phyloP scores from a whole-genome alignment of 768 basidiomycete species.

The Pholiota microspora region DNA sequence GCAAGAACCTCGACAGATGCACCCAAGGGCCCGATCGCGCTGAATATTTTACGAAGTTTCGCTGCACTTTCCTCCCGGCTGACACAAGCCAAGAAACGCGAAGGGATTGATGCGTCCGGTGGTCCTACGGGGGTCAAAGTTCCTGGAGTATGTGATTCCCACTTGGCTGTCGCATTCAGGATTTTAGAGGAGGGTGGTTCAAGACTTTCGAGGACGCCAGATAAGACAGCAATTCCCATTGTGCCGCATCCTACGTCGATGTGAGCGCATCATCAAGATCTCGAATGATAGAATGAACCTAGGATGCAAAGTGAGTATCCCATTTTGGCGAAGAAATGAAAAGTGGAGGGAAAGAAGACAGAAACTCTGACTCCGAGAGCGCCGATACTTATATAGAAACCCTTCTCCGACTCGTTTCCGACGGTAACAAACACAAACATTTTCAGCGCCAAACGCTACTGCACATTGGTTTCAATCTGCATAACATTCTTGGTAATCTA shows the following conservation, averaged over 20 bases:
- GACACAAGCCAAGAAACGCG: conserved; percentile 86
- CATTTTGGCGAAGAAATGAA: conserved; percentile 43
- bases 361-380: too few relatives aligned
- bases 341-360: not conserved
- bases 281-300: conserved; percentile 38
- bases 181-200: conserved; percentile 37
- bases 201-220: conserved; percentile 86
- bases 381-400: too few relatives aligned
- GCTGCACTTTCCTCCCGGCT: conserved; percentile 71
- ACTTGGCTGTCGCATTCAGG: conserved; percentile 25
- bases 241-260: conserved; percentile 83
- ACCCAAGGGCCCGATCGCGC: conserved; percentile 55
- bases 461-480: not conserved
- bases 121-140: conserved; percentile 41
- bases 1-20: conserved; percentile 66
- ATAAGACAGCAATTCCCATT: conserved; percentile 95
- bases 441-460: not conserved
- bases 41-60: conserved; percentile 64
- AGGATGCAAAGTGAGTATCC: conserved; percentile 91
- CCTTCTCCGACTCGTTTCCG: too few relatives aligned
- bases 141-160: conserved; percentile 37
- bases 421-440: not conserved
- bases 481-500: not conserved
- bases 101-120: conserved; percentile 70
- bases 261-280: conserved; percentile 17